These are phyloP conservation scores for Trichothecium roseum DNA, from an alignment of 2,329 filamentous ascomycete genomes.

Conservation along the genomic window DNA sequence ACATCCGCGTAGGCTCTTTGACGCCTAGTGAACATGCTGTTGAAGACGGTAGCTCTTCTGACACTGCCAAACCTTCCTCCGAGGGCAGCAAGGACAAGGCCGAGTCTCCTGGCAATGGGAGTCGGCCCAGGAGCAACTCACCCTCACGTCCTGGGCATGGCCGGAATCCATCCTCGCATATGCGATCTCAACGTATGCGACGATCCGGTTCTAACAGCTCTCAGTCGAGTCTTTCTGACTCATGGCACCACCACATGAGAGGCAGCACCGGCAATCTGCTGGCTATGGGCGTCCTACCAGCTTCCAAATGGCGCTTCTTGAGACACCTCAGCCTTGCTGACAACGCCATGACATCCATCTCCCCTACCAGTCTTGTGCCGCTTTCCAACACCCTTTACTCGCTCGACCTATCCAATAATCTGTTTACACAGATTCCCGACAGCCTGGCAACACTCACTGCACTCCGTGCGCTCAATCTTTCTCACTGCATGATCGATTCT, in stretches of 20 bases:
- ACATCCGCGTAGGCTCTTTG: constrained; percentile 50
- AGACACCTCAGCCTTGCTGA: constrained; percentile 86
- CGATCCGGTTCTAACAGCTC: constrained; percentile 90
- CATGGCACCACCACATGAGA: constrained; percentile 46
- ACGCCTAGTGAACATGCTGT: constrained; percentile 39
- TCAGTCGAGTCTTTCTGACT: constrained; percentile 64
- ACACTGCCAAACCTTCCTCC: constrained; percentile 30
- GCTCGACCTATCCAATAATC: constrained; percentile 82
- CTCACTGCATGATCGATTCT: constrained; percentile 95
- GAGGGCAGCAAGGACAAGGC: constrained; percentile 18
- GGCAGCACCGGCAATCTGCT: constrained; percentile 73
- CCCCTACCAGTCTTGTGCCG: constrained; percentile 64
- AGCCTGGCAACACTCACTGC: constrained; percentile 76
- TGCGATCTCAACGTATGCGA: constrained; percentile 62
- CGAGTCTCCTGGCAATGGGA: constrained; percentile 30
- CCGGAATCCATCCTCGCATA: constrained; percentile 58
- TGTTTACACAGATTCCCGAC: constrained; percentile 91
- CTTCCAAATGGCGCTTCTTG: constrained; percentile 90
- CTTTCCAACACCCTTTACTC: constrained; percentile 84
- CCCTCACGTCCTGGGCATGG: constrained; percentile 68
- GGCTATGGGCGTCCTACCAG: constrained; percentile 59
- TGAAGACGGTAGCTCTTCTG: constrained; percentile 24
- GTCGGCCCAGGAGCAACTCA: constrained; percentile 65
- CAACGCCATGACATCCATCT: constrained; percentile 76
- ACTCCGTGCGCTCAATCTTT: constrained; percentile 85